phyloP scores from a whole-genome alignment of 331 rosid species.

The Malus hybrid region DNA sequence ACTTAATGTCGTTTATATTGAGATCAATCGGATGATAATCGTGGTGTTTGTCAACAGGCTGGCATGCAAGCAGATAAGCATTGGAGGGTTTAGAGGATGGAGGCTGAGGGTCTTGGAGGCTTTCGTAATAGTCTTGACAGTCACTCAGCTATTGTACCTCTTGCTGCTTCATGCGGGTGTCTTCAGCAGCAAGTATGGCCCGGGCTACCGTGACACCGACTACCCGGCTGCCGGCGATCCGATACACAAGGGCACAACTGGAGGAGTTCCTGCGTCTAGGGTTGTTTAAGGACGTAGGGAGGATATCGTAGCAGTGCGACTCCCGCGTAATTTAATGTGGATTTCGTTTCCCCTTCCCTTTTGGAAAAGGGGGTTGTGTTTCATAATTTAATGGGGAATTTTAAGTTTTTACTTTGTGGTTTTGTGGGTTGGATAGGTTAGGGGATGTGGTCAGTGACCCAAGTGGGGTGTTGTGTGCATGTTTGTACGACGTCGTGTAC shows the following conservation, averaged over 20 bases:
- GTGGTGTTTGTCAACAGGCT: conserved; percentile 26
- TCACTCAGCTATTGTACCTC: conserved; percentile 59
- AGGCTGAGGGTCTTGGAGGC: conserved; percentile 72
- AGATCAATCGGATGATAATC: not conserved
- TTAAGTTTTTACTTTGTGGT: not conserved
- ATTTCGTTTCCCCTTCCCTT: not conserved
- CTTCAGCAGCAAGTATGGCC: conserved; percentile 71
- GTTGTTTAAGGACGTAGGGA: conserved; percentile 2
- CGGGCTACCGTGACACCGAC: conserved; percentile 62
- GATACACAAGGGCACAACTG: conserved; percentile 33
- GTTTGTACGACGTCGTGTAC: not conserved
- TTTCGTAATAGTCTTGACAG: conserved; percentile 50
- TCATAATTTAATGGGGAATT: not conserved
- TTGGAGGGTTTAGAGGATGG: conserved; percentile 94
- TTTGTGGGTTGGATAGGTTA: not conserved
- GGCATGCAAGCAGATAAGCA: conserved; percentile 69
- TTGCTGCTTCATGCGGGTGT: conserved; percentile 69
- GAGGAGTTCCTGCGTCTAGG: conserved; percentile 34
- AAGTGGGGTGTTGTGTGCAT: not conserved
- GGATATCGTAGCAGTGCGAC: not conserved
- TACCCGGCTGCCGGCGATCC: conserved; percentile 41
- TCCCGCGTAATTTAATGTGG: not conserved
- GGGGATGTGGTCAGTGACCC: not conserved
- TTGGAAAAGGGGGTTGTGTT: not conserved
- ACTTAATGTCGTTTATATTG: not conserved